A percentile compares a stretch with the other conserved stretches of the same genome.
Conservation (phyloP, 805 yeast species). For the Ogataea ganodermae region DNA sequence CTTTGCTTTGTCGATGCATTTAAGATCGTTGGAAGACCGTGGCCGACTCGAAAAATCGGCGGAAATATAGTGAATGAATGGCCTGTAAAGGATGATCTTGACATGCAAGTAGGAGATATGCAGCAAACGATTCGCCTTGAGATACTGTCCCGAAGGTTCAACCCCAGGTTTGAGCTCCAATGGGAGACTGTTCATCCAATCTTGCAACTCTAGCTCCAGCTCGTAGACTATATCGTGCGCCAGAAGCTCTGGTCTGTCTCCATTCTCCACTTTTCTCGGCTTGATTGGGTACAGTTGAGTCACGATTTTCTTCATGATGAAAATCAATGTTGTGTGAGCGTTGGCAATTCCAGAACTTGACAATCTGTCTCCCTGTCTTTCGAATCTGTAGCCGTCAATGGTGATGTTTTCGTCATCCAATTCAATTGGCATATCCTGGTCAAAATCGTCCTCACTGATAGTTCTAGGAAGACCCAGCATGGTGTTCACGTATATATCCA, state of each 20-base stretch:
- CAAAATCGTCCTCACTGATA: slow-evolving; percentile 75
- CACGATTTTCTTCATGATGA: slow-evolving; percentile 71
- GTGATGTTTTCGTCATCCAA: slow-evolving; percentile 87
- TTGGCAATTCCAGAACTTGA: slow-evolving; percentile 82
- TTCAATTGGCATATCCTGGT: slow-evolving; percentile 83
- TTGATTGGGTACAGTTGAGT: slow-evolving; percentile 75
- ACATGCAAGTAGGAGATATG: slow-evolving; percentile 75
- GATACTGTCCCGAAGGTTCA: slow-evolving; percentile 65
- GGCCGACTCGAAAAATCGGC: slow-evolving; percentile 43
- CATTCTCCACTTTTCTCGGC: slow-evolving; percentile 33
- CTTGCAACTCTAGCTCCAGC: slow-evolving; percentile 66
- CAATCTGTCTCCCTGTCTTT: slow-evolving; percentile 49
- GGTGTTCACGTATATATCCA: slow-evolving; percentile 88
- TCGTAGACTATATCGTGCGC: slow-evolving; percentile 50
- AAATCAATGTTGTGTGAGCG: slow-evolving; percentile 74
- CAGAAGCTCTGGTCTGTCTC: slow-evolving; percentile 35
- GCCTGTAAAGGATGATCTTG: slow-evolving; percentile 79
- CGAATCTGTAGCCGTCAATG: slow-evolving; percentile 51
- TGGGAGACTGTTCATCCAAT: slow-evolving; percentile 75
- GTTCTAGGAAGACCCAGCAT: slow-evolving; percentile 84
- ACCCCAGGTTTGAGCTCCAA: slow-evolving; percentile 68
- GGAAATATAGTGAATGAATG: slow-evolving; percentile 81
- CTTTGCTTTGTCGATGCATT: slow-evolving; percentile 71
- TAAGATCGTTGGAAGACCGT: slow-evolving; percentile 45
- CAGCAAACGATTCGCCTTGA: slow-evolving; percentile 72